phyloP scores from a whole-genome alignment of 805 yeast species.

The Barnettozyma sucrosica region DNA sequence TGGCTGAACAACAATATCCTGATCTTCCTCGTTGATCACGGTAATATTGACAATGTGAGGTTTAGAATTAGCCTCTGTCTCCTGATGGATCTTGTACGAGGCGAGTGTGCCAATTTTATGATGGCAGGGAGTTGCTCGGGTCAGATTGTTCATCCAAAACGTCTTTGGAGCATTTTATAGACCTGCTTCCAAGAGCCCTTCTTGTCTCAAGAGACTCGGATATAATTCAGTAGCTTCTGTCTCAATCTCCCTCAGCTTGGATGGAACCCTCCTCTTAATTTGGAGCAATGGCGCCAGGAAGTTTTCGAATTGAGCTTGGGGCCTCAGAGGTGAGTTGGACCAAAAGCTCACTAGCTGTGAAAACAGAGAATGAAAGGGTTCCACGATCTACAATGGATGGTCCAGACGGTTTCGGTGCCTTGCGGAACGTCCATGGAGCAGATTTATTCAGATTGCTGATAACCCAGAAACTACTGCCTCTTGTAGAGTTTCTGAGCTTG shows the following conservation, averaged over 20 bases:
- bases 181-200: constrained; percentile 12
- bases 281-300: constrained; percentile 3
- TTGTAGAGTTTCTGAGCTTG: background rate
- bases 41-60: constrained; percentile 54
- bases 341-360: constrained; percentile 10
- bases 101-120: constrained; percentile 53
- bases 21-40: constrained; percentile 52
- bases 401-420: background rate
- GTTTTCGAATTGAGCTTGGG: constrained; percentile 3
- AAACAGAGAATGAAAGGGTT: constrained; percentile 7
- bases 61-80: constrained; percentile 64
- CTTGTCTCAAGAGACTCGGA: constrained; percentile 9
- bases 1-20: constrained; percentile 72
- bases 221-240: constrained; percentile 8
- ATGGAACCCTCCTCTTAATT: constrained; percentile 12
- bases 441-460: background rate
- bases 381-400: background rate
- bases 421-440: constrained; percentile 3
- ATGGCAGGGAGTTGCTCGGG: constrained; percentile 56
- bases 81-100: constrained; percentile 50
- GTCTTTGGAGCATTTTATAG: constrained; percentile 4
- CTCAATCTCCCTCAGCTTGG: constrained; percentile 9
- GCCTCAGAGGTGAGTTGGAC: background rate
- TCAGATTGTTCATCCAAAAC: constrained; percentile 38
- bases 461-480: background rate